Evolutionary conservation across 768 basidiomycete genomes (phyloP), one percentile per base, ranked within the genome.

Genomic region (Lentinula aciculospora): DNA sequence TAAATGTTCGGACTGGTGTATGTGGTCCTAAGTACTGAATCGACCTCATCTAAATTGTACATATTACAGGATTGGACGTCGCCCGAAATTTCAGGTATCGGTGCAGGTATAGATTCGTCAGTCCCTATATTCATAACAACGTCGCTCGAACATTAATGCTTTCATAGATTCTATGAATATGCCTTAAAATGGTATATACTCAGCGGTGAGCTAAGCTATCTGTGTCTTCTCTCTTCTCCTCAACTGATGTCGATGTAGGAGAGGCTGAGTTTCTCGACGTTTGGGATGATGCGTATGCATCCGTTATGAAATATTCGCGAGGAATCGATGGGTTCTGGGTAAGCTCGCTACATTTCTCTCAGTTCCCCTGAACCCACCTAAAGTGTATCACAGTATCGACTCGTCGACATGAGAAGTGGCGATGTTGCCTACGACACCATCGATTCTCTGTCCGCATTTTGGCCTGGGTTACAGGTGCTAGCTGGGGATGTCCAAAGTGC

Each of bases 381-480:
- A 57, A 32, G 19, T 56, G 19, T 56, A 45, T 42, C 8, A 28
- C 65, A 97, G 95, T 98, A 87, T 75, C 89, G 91, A 45, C 84
- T 81, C 23, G 84, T 94, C n/a, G 84, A 92, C 58, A 89, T 94
- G 72, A 73, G 82, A 50, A 83, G 75, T 28, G 93, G 95, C 19
- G 86, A 91, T 59, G 75, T 84, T 4, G 78, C 85, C 6, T 91
- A 86, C 65, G 73, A 78, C 45, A 88, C 86, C n/a, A 76, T 96
- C n/a, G 97, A 99, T 68, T 97, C 94, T 2, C 74, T 99, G 15
- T 92, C 94, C 2, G 94, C 97, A 1, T 99, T 98, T 69, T 94
- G 95, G 85, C 93, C 96, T n/a, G 97, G 95, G 21, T 76, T 98
- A 15, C 96, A 97, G 71, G 89, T 94, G 9, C 72, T 93, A 12